Percentiles rank a stretch among this genome's conserved stretches.
Evolutionary conservation across 2,329 filamentous ascomycete species (phyloP).

Genomic region (Colletotrichum incanum): DNA sequence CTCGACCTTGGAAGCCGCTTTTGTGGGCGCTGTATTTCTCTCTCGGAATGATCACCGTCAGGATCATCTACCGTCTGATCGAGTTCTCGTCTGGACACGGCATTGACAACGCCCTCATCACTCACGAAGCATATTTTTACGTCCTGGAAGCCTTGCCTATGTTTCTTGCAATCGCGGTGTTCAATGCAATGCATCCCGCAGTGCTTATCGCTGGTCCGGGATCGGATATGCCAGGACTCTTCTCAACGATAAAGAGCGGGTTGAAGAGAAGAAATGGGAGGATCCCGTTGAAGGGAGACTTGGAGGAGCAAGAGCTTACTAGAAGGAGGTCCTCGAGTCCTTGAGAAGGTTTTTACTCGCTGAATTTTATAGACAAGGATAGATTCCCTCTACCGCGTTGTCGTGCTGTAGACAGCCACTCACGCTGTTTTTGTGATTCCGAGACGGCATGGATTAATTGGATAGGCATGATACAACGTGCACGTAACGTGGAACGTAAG

Average conservation of each 20-base stretch:
- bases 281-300: not conserved
- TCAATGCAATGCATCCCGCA: slow-evolving; percentile 60
- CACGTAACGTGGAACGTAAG: no score
- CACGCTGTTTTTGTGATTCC: no score
- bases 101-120: slow-evolving; percentile 46
- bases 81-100: slow-evolving; percentile 63
- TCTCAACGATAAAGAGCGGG: not conserved
- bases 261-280: slow-evolving; percentile 6
- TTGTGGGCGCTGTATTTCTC: slow-evolving; percentile 54
- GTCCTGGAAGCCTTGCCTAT: slow-evolving; percentile 62
- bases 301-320: slow-evolving; percentile 27
- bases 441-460: no score
- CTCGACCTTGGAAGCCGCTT: slow-evolving; percentile 46
- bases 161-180: slow-evolving; percentile 59
- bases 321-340: not conserved
- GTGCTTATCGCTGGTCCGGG: slow-evolving; percentile 17
- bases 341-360: not conserved
- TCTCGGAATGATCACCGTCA: slow-evolving; percentile 56
- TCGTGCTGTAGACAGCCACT: no score
- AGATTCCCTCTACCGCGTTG: no score
- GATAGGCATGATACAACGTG: no score
- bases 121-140: slow-evolving; percentile 63
- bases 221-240: slow-evolving; percentile 35
- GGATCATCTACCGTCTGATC: slow-evolving; percentile 69
- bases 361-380: no score